phyloP scores from a whole-genome alignment of 2,329 filamentous ascomycete species.

The Arthrinium puccinioides region DNA sequence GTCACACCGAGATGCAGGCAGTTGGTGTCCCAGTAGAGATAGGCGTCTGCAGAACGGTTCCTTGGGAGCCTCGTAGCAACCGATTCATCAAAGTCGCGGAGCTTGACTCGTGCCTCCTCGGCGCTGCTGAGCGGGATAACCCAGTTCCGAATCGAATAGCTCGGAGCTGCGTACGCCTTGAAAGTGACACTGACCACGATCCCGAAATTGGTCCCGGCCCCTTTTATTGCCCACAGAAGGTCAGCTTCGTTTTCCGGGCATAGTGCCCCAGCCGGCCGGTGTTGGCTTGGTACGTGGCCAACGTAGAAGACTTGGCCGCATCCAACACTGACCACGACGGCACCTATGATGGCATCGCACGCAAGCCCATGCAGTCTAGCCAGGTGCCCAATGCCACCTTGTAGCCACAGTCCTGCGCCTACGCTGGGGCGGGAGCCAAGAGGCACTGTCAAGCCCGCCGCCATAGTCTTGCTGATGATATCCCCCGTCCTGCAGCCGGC shows the following conservation, averaged over 20 bases:
- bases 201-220: conserved; percentile 53
- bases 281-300: conserved; percentile 40
- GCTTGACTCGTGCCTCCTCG: conserved; percentile 22
- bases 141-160: conserved; percentile 33
- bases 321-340: conserved; percentile 45
- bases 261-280: conserved; percentile 31
- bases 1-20: conserved; percentile 45
- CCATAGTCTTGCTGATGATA: conserved; percentile 40
- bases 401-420: conserved; percentile 55
- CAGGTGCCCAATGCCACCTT: conserved; percentile 59
- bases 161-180: conserved; percentile 33
- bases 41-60: conserved; percentile 44
- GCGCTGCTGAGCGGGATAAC: conserved; percentile 23
- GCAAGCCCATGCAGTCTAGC: conserved; percentile 46
- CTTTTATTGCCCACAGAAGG: conserved; percentile 50
- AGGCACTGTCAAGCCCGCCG: conserved; percentile 44
- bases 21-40: conserved; percentile 42
- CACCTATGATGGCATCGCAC: conserved; percentile 54
- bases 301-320: conserved; percentile 40
- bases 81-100: conserved; percentile 31
- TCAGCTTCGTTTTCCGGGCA: conserved; percentile 40
- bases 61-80: conserved; percentile 31
- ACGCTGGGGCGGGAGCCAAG: conserved; percentile 56
- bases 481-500: conserved; percentile 50
- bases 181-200: conserved; percentile 48